phyloP scores from a whole-genome alignment of 2,329 filamentous ascomycete species.

The Colletotrichum truncatum region DNA sequence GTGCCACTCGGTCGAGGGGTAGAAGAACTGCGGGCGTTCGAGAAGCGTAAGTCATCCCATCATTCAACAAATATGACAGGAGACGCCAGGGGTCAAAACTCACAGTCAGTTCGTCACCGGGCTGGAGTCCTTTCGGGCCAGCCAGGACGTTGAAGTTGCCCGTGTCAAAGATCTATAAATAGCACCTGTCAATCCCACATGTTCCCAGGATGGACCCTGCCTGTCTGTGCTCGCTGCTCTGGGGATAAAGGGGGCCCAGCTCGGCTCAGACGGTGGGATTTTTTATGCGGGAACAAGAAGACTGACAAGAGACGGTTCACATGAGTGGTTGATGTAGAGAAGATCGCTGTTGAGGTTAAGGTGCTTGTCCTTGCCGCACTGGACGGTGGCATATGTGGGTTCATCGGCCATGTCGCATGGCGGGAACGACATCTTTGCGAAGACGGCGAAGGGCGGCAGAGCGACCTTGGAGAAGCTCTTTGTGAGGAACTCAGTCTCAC shows the following conservation, averaged over 20 bases:
- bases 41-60: too few species aligned
- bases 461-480: slow-evolving; percentile 66
- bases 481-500: slow-evolving; percentile 64
- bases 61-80: too few species aligned
- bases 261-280: background rate
- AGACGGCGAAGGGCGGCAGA: slow-evolving; percentile 70
- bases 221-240: slow-evolving; percentile 8
- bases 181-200: slow-evolving; percentile 18
- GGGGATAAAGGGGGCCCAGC: background rate
- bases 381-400: slow-evolving; percentile 72
- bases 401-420: slow-evolving; percentile 64
- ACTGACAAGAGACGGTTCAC: slow-evolving; percentile 71
- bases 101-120: slow-evolving; percentile 68
- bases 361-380: slow-evolving; percentile 64
- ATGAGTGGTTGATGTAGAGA: slow-evolving; percentile 75
- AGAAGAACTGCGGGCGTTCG: slow-evolving; percentile 71
- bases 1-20: slow-evolving; percentile 78
- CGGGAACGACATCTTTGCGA: slow-evolving; percentile 73
- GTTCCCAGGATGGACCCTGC: slow-evolving; percentile 5
- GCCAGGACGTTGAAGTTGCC: slow-evolving; percentile 65
- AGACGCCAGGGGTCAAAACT: slow-evolving; percentile 34
- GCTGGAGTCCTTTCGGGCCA: slow-evolving; percentile 61
- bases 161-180: slow-evolving; percentile 67
- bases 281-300: background rate
- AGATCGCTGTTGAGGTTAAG: slow-evolving; percentile 72